phyloP scores from a whole-genome alignment of 768 basidiomycete genomes.

The Tubosaeta sp. region DNA sequence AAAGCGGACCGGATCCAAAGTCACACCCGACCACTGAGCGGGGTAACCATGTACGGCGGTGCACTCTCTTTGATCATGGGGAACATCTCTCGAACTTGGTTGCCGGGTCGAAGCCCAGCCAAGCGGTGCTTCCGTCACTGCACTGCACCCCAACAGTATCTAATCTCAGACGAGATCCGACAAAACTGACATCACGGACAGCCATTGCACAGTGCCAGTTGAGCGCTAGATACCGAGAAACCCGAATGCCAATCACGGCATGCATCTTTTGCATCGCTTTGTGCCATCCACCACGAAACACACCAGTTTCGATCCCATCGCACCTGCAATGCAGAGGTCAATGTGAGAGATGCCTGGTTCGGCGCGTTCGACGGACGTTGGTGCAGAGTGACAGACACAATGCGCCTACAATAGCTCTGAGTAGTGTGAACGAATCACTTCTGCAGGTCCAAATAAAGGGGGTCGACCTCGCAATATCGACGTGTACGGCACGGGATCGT shows the following conservation, averaged over 20 bases:
- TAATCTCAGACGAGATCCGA: not conserved
- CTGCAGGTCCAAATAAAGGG: not conserved
- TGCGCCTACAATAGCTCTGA: not conserved
- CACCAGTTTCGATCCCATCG: not conserved
- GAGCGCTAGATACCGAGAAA: not conserved
- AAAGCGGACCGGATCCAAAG: not conserved
- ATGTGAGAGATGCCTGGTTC: not conserved
- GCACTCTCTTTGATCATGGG: not conserved
- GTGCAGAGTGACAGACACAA: not conserved
- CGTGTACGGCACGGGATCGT: not conserved
- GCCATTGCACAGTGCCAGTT: not conserved
- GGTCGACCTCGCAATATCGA: not conserved
- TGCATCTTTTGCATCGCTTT: not conserved
- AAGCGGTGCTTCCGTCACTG: not conserved
- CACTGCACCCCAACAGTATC: not conserved
- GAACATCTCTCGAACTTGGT: not conserved
- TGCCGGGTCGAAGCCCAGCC: not conserved
- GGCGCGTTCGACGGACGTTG: not conserved
- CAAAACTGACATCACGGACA: not conserved
- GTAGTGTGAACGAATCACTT: not conserved
- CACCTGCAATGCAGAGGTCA: not conserved
- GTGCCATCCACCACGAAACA: not conserved
- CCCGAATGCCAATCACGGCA: not conserved
- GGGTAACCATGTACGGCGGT: not conserved
- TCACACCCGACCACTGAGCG: not conserved